Evolutionary conservation across 176 grass and related monocot genomes (phyloP).

Genomic region (Triticum timopheevii): DNA sequence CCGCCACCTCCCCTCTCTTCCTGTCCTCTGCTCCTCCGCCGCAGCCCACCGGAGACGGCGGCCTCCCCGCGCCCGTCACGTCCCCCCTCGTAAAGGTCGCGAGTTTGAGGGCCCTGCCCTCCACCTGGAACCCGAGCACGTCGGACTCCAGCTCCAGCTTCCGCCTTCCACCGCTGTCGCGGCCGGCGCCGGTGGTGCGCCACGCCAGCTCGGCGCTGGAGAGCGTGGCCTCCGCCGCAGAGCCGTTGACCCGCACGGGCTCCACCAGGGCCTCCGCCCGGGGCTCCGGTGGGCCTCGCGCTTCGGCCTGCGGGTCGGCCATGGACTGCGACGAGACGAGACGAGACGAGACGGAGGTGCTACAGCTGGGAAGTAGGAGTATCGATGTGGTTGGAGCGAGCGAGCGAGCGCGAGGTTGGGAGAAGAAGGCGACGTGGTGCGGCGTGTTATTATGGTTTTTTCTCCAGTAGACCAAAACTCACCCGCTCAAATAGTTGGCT

Average conservation of each 20-base stretch:
- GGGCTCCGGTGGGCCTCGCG: background rate
- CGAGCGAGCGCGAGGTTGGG: constrained; percentile 10
- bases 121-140: constrained; percentile 54
- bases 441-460: constrained; percentile 29
- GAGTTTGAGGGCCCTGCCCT: constrained; percentile 47
- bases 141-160: constrained; percentile 62
- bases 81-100: constrained; percentile 33
- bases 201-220: constrained; percentile 64
- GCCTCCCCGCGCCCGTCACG: constrained; percentile 6
- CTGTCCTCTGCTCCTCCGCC: constrained; percentile 20
- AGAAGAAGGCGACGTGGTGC: constrained; percentile 6
- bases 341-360: background rate
- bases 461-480: background rate
- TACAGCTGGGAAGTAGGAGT: constrained; percentile 25
- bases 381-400: background rate
- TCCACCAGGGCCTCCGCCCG: background rate
- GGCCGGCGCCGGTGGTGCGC: constrained; percentile 20
- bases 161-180: constrained; percentile 10
- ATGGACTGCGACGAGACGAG: constrained; percentile 26
- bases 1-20: constrained; percentile 50
- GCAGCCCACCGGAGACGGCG: constrained; percentile 24
- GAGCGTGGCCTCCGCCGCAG: constrained; percentile 41
- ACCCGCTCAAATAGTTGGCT: background rate
- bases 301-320: constrained; percentile 27
- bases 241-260: constrained; percentile 47